Percentiles rank a stretch among this genome's conserved stretches.
These are phyloP conservation scores for Neurospora tetrasperma DNA, from an alignment of 495 filamentous ascomycete species.

Conservation along the genomic window DNA sequence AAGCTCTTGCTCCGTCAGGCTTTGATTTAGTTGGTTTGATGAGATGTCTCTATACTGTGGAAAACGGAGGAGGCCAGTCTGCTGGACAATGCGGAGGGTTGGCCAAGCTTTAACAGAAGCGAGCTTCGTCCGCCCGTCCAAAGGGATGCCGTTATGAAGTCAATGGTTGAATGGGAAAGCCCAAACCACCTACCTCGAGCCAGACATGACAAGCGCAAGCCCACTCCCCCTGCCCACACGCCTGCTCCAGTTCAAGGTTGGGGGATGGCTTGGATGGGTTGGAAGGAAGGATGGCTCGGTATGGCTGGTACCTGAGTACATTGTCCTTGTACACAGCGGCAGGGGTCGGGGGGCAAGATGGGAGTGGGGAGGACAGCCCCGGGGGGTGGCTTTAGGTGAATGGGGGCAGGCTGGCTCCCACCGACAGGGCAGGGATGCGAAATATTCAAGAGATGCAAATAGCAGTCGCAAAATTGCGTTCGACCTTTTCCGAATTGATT, in stretches of 20 bases:
- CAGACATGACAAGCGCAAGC: background rate
- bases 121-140: conserved; percentile 2
- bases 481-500: background rate
- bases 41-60: background rate
- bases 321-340: conserved; percentile 2
- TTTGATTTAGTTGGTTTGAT: background rate
- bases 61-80: conserved; percentile 1
- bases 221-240: background rate
- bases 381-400: background rate
- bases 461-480: background rate
- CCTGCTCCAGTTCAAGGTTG: background rate
- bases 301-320: conserved; percentile 4
- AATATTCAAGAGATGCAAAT: background rate
- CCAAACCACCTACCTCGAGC: background rate
- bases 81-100: conserved; percentile 1
- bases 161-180: conserved; percentile 11
- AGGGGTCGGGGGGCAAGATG: conserved; percentile 1
- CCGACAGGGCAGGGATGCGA: background rate
- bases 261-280: background rate
- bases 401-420: background rate
- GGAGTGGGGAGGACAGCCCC: background rate
- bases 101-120: conserved; percentile 13
- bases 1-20: background rate
- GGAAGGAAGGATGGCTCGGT: background rate
- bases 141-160: conserved; percentile 13